Evolutionary conservation across 306 rosid genomes (phyloP), one percentile per base, ranked within the genome.

Genomic region (Pueraria montana): DNA sequence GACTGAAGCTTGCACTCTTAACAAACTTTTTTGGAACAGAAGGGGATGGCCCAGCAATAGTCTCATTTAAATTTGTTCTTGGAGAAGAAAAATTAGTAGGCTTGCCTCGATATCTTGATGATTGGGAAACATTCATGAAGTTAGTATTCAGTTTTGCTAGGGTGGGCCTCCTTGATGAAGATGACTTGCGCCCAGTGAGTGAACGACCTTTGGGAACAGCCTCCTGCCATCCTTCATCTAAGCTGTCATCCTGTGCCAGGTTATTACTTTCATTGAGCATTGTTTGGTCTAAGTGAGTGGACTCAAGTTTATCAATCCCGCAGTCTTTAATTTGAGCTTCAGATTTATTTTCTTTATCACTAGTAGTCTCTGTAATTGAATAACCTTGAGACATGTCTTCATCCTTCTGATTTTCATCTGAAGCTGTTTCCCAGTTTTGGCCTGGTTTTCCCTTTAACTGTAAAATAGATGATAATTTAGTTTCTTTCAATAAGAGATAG

Each of bases 221-320:
- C 85, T 96, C 99, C 86, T 93, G 99, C 99, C 99, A 96, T 83
- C 98, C 99, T 91, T 87, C 98, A 84, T 90, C 96, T 12, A 94
- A 91, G 85, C 71, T 82, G 80, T 91, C 96, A 75, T 90, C 96
- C 82, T 63, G 90, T 61, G 79, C 74, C 32, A 59, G 48, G 30
- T 90, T 92, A 88, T 81, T 85, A 62, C 72, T 82, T 84, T 86
- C 83, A 32, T 81, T 83, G 46, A 82, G 74, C 30, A 67, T 58
- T 11, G 74, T 63, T 72, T 80, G 90, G 62, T 92, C 96, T 36
- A 87, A 81, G 38, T 63, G 79, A 52, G 59, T 81, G 58, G 92
- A 65, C 80, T 91, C 94, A 42, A 85, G 83, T 78, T 91, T 91
- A 73, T 88, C 93, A 67, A 72, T 84, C 72, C 43, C 69, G 4